Conservation (phyloP, 2,329 filamentous ascomycete species). For the Fusarium brachygibbosum region DNA sequence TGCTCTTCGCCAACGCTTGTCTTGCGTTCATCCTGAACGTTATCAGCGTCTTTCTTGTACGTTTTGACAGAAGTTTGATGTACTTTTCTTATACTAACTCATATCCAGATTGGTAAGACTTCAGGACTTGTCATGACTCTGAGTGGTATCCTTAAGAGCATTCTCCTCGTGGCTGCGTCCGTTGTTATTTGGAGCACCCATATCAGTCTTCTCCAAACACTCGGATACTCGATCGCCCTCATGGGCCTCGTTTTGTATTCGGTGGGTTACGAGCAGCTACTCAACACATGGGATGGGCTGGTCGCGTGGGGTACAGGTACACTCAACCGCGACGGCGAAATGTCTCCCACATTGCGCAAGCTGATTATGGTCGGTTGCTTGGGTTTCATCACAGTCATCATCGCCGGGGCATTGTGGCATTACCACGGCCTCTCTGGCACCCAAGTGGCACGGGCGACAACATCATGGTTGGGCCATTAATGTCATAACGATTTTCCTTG, state of each 20-base stretch:
- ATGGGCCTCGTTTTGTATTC: conserved; percentile 66
- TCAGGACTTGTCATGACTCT: conserved; percentile 88
- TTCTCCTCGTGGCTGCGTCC: conserved; percentile 81
- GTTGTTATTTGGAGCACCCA: conserved; percentile 83
- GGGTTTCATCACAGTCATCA: conserved; percentile 48
- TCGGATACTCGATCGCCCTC: conserved; percentile 82
- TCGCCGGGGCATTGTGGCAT: conserved; percentile 48
- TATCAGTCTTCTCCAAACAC: conserved; percentile 77
- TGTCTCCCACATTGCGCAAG: conserved; percentile 42
- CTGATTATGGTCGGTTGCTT: conserved; percentile 43
- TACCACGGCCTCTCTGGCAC: conserved; percentile 37
- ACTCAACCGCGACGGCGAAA: conserved; percentile 41
- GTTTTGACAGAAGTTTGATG: conserved; percentile 51
- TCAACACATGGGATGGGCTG: conserved; percentile 41
- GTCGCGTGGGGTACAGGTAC: conserved; percentile 45
- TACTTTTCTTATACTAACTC: not conserved
- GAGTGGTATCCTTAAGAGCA: conserved; percentile 89
- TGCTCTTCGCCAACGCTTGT: conserved; percentile 79
- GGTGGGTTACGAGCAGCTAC: conserved; percentile 55
- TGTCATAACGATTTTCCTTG: conserved; percentile 28
- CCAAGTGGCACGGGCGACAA: conserved; percentile 35
- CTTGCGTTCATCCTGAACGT: conserved; percentile 86
- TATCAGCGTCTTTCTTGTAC: conserved; percentile 86
- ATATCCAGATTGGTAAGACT: conserved; percentile 82
- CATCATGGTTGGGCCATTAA: conserved; percentile 44